A percentile compares a stretch with the other conserved stretches of the same genome.
Conservation (phyloP, 805 yeast species). For the Yarrowia divulgata region DNA sequence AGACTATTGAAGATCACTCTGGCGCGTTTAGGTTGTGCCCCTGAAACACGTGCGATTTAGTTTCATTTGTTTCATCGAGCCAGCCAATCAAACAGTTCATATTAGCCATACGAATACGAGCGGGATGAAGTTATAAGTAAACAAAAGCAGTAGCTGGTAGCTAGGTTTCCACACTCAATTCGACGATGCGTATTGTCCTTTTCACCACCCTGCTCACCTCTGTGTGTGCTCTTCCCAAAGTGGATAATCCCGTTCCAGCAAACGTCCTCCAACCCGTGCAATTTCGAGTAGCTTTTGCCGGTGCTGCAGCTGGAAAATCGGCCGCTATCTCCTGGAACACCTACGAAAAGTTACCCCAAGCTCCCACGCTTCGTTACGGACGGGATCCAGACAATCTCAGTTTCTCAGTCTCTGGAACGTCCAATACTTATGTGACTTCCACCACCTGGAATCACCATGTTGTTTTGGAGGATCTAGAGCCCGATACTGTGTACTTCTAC, state of each 20-base stretch:
- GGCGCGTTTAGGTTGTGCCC: too few species aligned
- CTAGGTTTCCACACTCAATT: too few species aligned
- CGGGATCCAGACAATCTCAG: constrained; percentile 40
- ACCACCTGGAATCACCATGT: constrained; percentile 47
- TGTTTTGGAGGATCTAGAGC: constrained; percentile 44
- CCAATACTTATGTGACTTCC: constrained; percentile 45
- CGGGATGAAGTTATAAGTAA: too few species aligned
- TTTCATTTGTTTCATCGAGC: too few species aligned
- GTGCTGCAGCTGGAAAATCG: constrained; percentile 1
- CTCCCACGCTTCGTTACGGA: constrained; percentile 47
- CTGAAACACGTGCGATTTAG: too few species aligned
- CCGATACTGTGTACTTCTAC: constrained; percentile 48
- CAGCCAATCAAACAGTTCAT: too few species aligned
- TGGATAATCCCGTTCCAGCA: constrained; percentile 22
- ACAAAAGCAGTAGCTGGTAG: too few species aligned
- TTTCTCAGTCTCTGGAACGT: constrained; percentile 37
- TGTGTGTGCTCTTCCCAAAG: constrained; percentile 22
- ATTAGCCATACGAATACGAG: too few species aligned
- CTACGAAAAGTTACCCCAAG: constrained; percentile 39
- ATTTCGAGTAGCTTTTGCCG: constrained; percentile 25
- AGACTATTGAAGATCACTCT: too few species aligned
- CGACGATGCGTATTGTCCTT: too few species aligned
- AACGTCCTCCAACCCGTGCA: constrained; percentile 26
- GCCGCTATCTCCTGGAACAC: constrained; percentile 46
- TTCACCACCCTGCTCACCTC: too few species aligned